A percentile compares a stretch with the other conserved stretches of the same genome.
Evolutionary conservation across 192 early-diverging fungal genomes (phyloP).

Genomic region (Backusella sp.): DNA sequence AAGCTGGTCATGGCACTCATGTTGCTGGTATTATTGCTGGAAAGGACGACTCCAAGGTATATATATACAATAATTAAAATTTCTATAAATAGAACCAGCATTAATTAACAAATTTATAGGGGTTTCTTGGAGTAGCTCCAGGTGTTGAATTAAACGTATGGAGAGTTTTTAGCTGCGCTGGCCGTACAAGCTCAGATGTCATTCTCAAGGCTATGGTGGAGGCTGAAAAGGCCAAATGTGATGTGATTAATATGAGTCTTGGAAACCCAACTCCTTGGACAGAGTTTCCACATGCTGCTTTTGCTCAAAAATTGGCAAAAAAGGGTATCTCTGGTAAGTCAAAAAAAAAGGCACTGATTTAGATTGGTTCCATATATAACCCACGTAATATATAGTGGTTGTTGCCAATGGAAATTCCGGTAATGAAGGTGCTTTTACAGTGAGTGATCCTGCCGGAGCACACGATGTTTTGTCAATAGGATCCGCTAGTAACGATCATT

Average conservation of each 20-base stretch:
- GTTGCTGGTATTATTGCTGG: slow-evolving; percentile 63
- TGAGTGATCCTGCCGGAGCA: slow-evolving; percentile 58
- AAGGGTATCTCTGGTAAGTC: slow-evolving; percentile 27
- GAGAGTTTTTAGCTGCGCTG: slow-evolving; percentile 81
- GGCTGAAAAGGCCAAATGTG: slow-evolving; percentile 60
- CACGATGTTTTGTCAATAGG: slow-evolving; percentile 58
- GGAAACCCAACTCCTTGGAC: slow-evolving; percentile 64
- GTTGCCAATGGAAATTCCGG: slow-evolving; percentile 68
- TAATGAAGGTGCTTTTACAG: slow-evolving; percentile 54
- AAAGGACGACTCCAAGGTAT: slow-evolving; percentile 32
- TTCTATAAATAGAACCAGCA: background rate
- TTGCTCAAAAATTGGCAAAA: slow-evolving; percentile 50
- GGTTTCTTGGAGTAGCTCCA: slow-evolving; percentile 64
- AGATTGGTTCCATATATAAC: background rate
- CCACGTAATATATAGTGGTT: slow-evolving; percentile 39
- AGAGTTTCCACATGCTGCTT: slow-evolving; percentile 58
- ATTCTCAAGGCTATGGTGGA: slow-evolving; percentile 74
- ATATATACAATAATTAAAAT: background rate
- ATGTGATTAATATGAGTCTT: slow-evolving; percentile 84
- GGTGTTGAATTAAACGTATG: slow-evolving; percentile 73
- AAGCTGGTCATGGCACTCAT: slow-evolving; percentile 65
- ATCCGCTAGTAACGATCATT: slow-evolving; percentile 43
- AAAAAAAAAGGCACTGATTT: background rate
- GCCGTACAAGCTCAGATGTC: slow-evolving; percentile 63
- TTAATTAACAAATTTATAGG: slow-evolving; percentile 8